A percentile compares a stretch with the other conserved stretches of the same genome.
These are phyloP conservation scores for Aspergillus puulaauensis DNA, from an alignment of 2,329 filamentous ascomycete genomes.

Conservation along the genomic window DNA sequence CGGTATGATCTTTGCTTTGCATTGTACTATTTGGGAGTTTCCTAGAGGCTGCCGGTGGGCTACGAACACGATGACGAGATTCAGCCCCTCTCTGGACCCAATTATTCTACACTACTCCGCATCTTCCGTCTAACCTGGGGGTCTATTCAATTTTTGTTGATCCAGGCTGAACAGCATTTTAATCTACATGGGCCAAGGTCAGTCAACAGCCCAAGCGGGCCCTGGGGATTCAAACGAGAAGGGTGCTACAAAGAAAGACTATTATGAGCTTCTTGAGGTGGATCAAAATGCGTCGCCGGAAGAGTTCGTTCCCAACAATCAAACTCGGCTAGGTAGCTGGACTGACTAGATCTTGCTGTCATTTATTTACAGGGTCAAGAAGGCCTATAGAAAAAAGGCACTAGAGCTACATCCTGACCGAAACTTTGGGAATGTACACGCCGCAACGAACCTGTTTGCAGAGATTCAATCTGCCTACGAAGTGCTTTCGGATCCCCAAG, in stretches of 20 bases:
- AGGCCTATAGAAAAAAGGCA: constrained; percentile 85
- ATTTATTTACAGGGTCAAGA: constrained; percentile 70
- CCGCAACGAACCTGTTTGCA: constrained; percentile 81
- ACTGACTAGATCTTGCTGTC: constrained; percentile 6
- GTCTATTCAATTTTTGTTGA: neutral
- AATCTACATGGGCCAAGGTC: constrained; percentile 43
- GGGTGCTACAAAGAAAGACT: constrained; percentile 37
- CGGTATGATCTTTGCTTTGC: neutral
- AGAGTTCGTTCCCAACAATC: constrained; percentile 58
- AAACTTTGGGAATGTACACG: constrained; percentile 82
- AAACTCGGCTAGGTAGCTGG: neutral
- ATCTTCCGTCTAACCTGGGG: no score
- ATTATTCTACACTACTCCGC: neutral
- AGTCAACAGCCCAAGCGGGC: constrained; percentile 36
- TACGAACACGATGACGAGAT: neutral
- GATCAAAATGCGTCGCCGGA: constrained; percentile 73
- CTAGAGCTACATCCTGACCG: constrained; percentile 93
- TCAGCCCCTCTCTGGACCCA: neutral
- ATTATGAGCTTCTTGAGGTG: constrained; percentile 78
- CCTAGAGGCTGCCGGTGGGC: neutral
- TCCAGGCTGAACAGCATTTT: neutral
- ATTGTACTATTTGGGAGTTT: neutral
- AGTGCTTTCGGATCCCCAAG: constrained; percentile 91
- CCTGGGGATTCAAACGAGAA: constrained; percentile 19
- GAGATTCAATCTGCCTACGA: constrained; percentile 93